A percentile compares a stretch with the other conserved stretches of the same genome.
Conservation (phyloP, 495 filamentous ascomycete genomes). For the Penicillium salamii region DNA sequence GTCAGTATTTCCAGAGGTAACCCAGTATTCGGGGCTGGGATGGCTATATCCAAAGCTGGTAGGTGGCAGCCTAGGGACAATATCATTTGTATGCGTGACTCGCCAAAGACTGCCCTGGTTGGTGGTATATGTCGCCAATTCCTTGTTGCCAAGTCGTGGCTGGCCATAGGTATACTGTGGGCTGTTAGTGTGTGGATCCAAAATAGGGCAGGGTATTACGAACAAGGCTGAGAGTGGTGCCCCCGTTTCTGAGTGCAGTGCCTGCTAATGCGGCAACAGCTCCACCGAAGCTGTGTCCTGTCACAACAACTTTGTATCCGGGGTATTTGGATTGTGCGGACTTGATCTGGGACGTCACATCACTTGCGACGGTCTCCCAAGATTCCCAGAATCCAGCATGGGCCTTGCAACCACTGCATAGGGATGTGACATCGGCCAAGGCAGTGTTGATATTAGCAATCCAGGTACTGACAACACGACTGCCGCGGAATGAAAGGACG, state of each 20-base stretch:
- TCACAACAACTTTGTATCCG: conserved; percentile 52
- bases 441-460: conserved; percentile 57
- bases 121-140: conserved; percentile 55
- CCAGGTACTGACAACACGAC: conserved; percentile 61
- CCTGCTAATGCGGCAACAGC: conserved; percentile 63
- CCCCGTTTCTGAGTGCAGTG: conserved; percentile 52
- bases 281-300: conserved; percentile 68
- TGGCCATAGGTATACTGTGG: conserved; percentile 63
- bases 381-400: conserved; percentile 55
- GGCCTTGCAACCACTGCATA: conserved; percentile 47
- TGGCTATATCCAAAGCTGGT: conserved; percentile 55
- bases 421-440: conserved; percentile 22
- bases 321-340: conserved; percentile 42
- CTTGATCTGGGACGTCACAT: conserved; percentile 34
- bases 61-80: conserved; percentile 63
- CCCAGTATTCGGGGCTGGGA: conserved; percentile 67
- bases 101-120: conserved; percentile 52
- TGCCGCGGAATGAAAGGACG: conserved; percentile 69
- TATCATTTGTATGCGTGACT: conserved; percentile 65
- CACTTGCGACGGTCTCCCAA: conserved; percentile 48
- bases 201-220: conserved; percentile 3
- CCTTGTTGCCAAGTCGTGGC: conserved; percentile 62
- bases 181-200: neutral
- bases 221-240: conserved; percentile 34
- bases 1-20: conserved; percentile 38